Base-by-base conservation (phyloP, 2,329 filamentous ascomycete species). In the Scedosporium aurantiacum region DNA sequence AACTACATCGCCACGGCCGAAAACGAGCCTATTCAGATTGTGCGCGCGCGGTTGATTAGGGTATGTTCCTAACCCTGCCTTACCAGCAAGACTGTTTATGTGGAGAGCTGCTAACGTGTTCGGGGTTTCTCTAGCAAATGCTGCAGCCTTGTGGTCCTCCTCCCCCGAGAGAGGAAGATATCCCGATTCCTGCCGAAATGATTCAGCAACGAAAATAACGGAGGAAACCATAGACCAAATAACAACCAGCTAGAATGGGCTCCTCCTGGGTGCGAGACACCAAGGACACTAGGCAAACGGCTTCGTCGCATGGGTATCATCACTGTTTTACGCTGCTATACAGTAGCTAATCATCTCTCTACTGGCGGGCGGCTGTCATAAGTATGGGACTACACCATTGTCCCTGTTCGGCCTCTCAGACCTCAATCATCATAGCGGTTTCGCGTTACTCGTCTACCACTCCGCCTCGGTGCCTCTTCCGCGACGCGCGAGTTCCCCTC, bases 1-100 rank as follows among this genome's bases (percentile, higher is more conserved):
- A 85, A 89, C 45, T 97, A 96, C 74, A 91, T 97, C 79, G 83
- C 89, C 18, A 85, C 97, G 58, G 93, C 92, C 0, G 85, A 95
- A 77, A 94, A 94, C 57, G 90, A 96, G 73, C 82, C 89, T 5
- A 81, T 87, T 62, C 87, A 91, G 73, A 90, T 91, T 73, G 85
- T 94, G 60, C 82, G 91, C 65, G 85, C 88, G 14, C 81, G 85
- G 73, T 82, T 96, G 77, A 87, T 97, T 67, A 88, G 96, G 70
- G 82, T 85, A 70, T 57, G 76, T 72, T 14, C 45, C n/a, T 18
- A n/a, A 10, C 14, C 47, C 25, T 12, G 6, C 12, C n/a, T 43
- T 58, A 2, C 28, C 10, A 2, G 8, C 6, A 7, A 32, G 6
- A 5, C 7, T 32, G 28, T 32, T 7, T 32, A 32, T 8, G 28